These are phyloP conservation scores for Chrysosporium keratinophilum DNA, from an alignment of 2,329 filamentous ascomycete species.

Conservation along the genomic window DNA sequence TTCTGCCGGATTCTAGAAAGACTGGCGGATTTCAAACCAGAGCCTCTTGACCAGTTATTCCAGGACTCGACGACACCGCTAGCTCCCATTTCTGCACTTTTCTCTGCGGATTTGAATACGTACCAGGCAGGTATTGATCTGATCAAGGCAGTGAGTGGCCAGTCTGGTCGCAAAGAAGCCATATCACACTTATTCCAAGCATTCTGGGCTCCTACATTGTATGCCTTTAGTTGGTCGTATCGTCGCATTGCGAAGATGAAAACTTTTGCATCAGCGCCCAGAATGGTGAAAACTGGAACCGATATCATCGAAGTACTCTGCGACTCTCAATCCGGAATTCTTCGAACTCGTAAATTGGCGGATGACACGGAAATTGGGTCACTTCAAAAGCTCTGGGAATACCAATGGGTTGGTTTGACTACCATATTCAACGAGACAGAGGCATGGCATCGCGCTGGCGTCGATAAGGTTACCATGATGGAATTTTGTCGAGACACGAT, in stretches of 20 bases:
- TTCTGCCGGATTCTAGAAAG: constrained; percentile 67
- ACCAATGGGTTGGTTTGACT: constrained; percentile 70
- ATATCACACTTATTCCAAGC: constrained; percentile 50
- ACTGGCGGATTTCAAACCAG: constrained; percentile 62
- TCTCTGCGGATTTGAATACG: constrained; percentile 68
- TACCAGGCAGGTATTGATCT: constrained; percentile 72
- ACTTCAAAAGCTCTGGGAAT: constrained; percentile 70
- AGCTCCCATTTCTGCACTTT: constrained; percentile 65
- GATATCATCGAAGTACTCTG: constrained; percentile 56
- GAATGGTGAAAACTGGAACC: constrained; percentile 50
- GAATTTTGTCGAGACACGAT: constrained; percentile 92
- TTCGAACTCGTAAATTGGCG: constrained; percentile 48
- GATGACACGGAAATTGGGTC: constrained; percentile 53
- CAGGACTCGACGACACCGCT: constrained; percentile 57
- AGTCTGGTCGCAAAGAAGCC: constrained; percentile 53
- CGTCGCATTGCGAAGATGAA: constrained; percentile 46
- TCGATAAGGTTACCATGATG: constrained; percentile 70
- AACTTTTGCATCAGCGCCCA: constrained; percentile 50
- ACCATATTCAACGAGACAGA: constrained; percentile 77
- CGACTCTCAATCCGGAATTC: constrained; percentile 51
- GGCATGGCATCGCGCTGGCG: constrained; percentile 59
- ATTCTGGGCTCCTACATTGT: constrained; percentile 48
- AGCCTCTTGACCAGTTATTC: constrained; percentile 60
- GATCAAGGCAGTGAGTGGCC: constrained; percentile 68
- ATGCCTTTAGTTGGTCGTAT: constrained; percentile 47